Conservation (phyloP, 2,329 filamentous ascomycete genomes). For the Talaromyces sp. region DNA sequence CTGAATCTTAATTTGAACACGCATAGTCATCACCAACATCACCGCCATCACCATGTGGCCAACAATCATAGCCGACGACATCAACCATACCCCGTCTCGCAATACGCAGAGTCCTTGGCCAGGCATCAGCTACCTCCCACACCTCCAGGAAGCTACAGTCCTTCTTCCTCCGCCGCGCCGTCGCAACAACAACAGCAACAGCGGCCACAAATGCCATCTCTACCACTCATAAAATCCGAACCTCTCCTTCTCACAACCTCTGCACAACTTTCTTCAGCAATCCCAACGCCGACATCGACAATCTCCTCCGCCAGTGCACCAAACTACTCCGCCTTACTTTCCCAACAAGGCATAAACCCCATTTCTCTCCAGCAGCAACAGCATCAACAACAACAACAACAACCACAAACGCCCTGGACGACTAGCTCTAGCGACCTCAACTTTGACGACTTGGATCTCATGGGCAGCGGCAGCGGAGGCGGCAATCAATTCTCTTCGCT, state of each 20-base stretch:
- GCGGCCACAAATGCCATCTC: not conserved
- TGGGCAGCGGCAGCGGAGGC: not conserved
- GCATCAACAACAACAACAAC: not conserved
- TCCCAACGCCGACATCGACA: slow-evolving; percentile 18
- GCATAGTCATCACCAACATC: slow-evolving; percentile 13
- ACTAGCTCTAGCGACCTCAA: not conserved
- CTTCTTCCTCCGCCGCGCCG: slow-evolving; percentile 24
- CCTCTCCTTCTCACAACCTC: slow-evolving; percentile 5
- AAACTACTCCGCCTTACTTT: slow-evolving; percentile 10
- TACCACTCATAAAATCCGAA: slow-evolving; percentile 3
- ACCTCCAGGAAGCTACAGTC: slow-evolving; percentile 38
- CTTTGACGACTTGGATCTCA: slow-evolving; percentile 17
- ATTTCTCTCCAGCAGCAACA: slow-evolving; percentile 31
- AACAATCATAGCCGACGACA: slow-evolving; percentile 8
- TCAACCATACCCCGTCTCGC: slow-evolving; percentile 10
- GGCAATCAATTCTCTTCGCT: slow-evolving; percentile 14
- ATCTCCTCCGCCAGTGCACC: slow-evolving; percentile 9
- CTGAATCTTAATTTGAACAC: slow-evolving; percentile 10
- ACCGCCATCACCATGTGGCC: not conserved
- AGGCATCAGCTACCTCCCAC: slow-evolving; percentile 37
- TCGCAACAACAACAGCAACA: slow-evolving; percentile 3
- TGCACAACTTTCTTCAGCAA: not conserved
- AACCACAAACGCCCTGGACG: slow-evolving; percentile 8
- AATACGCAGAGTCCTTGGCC: slow-evolving; percentile 16
- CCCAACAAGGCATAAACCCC: slow-evolving; percentile 37